Evolutionary conservation across 129 eudicot genomes (phyloP), one percentile per base, ranked within the genome.

Genomic region (Gnaphalium uliginosum): DNA sequence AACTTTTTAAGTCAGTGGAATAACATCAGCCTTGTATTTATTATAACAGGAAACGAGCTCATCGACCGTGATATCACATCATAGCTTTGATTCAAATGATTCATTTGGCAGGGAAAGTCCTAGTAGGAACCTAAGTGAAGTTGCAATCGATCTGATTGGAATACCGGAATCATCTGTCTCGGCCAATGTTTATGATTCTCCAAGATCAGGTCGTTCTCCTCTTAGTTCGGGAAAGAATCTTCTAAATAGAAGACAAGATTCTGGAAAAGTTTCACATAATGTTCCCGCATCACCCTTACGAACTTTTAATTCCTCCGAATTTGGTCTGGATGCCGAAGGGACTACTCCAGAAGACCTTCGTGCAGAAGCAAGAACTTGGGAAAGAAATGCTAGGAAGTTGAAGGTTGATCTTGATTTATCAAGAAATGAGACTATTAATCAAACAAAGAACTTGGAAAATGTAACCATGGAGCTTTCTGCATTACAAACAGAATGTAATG

Each of bases 351-450:
- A 88, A 81, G 96, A 88, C 72, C 84, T 84, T 68, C 74, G 81
- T 60, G 89, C 93, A 70, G 96, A 88, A 78, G 89, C 93, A 46
- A 85, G 82, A 73, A 86, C 75, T 80, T 90, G 96, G 96, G 96
- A 90, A 74, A 81, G 87, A 80, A 88, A 90, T 78, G 91, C 96
- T 73, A 79, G 86, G 48, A 90, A 88, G 64, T 74, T 81, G 66
- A 70, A 76, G 72, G 65, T 84, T 43, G 96, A 90, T 80, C 72
- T 81, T 62, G 93, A 90, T 22, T 57, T 51, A 67, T 77, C 86
- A 66, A 90, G 83, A 60, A 85, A 90, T 21, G 96, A 85, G 56
- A 74, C 88, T 59, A 69, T 69, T 29, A 86, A 81, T 76, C 96
- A 87, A 79, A 75, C 79, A 24, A 77, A 71, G 64, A 71, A 78